Evolutionary conservation across 148 eudicot genomes (phyloP).

Genomic region (Tetragonia tetragonoides): DNA sequence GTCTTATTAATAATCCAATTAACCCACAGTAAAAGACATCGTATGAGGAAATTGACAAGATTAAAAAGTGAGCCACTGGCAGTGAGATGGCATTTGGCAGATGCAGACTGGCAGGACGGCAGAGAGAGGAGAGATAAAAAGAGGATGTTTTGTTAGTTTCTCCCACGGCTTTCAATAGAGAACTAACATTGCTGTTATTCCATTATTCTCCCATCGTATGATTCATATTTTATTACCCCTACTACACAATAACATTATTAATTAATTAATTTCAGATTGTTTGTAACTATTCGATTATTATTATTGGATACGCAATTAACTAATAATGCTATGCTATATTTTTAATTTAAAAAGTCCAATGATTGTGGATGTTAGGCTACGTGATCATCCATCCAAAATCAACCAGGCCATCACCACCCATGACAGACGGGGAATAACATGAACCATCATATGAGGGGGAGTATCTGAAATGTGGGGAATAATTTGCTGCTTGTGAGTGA

Average conservation of each 20-base stretch:
- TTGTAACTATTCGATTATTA: not conserved
- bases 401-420: not conserved
- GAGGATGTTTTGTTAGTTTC: conserved; percentile 15
- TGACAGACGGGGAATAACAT: conserved; percentile 3
- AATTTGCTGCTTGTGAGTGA: no score
- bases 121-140: not conserved
- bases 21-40: no score
- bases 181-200: not conserved
- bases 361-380: conserved; percentile 9
- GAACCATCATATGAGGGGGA: not conserved
- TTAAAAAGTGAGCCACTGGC: conserved; percentile 8
- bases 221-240: not conserved
- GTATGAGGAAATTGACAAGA: not conserved
- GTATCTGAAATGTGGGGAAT: conserved; percentile 1
- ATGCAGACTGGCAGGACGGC: conserved; percentile 30
- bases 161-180: conserved; percentile 14
- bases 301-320: not conserved
- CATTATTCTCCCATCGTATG: not conserved
- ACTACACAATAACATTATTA: no score
- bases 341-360: not conserved
- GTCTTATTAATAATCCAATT: no score
- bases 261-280: no score
- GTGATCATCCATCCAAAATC: not conserved
- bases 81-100: conserved; percentile 26
- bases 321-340: not conserved